Conservation (phyloP, 129 eudicot genomes). For the Solidago caesia region DNA sequence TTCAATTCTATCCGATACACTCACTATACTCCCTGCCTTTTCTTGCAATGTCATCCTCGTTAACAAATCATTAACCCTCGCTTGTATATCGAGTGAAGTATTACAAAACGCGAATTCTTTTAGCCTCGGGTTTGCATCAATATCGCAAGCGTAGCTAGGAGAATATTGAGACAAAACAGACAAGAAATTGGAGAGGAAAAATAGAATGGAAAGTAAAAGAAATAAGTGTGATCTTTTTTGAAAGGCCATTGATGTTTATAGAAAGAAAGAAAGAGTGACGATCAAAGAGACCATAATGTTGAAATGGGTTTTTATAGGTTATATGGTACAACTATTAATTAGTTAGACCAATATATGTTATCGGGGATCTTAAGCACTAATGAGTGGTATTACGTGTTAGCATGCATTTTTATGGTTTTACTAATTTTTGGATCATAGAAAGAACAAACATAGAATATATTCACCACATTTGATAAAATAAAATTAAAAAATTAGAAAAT, state of each 20-base stretch:
- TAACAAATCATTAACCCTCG: slow-evolving; percentile 19
- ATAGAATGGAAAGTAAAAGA: too few species aligned
- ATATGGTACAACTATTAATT: not conserved
- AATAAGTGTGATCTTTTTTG: not conserved
- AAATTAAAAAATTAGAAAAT: not conserved
- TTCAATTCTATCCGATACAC: not conserved
- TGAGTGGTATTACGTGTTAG: too few species aligned
- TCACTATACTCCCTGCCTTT: slow-evolving; percentile 12
- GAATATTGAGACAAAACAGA: slow-evolving; percentile 10
- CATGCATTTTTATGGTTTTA: not conserved
- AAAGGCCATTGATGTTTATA: not conserved
- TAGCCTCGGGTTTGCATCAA: not conserved
- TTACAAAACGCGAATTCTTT: slow-evolving; percentile 16
- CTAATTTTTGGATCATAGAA: slow-evolving; percentile 1
- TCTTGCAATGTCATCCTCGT: slow-evolving; percentile 10
- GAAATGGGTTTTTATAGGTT: slow-evolving; percentile 14
- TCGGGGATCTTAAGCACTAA: too few species aligned
- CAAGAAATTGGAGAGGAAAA: not conserved
- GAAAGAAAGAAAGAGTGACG: not conserved
- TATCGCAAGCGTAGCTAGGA: slow-evolving; percentile 47
- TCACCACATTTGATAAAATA: not conserved
- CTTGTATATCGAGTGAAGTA: slow-evolving; percentile 1
- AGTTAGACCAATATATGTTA: not conserved
- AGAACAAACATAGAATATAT: not conserved
- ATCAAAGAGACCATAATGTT: not conserved